Percentiles rank a stretch among this genome's conserved stretches.
Conservation (phyloP, 441 rosid genomes). For the Macaranga tanarius region DNA sequence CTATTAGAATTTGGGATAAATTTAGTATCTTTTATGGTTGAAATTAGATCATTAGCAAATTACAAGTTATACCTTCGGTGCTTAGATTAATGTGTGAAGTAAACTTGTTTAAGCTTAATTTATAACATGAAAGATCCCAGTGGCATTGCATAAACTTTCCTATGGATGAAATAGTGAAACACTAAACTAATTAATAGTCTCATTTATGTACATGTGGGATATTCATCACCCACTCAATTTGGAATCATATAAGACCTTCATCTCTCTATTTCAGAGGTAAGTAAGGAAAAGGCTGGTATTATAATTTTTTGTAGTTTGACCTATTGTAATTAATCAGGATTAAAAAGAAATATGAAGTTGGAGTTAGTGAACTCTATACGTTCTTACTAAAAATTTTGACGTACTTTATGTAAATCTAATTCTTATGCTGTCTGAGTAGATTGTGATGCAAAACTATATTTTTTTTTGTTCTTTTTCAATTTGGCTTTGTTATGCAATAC, state of each 20-base stretch:
- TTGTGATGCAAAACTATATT: not conserved
- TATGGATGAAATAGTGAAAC: not conserved
- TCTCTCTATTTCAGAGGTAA: conserved; percentile 67
- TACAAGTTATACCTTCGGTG: not conserved
- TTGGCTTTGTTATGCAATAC: conserved; percentile 48
- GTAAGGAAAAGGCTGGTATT: not conserved
- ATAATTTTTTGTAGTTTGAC: not conserved
- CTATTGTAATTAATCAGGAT: not conserved
- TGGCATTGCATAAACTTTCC: not conserved
- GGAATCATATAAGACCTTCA: conserved; percentile 59
- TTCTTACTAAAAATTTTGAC: not conserved
- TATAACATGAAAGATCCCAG: not conserved
- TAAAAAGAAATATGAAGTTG: not conserved
- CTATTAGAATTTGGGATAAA: not conserved
- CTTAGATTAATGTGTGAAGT: no score
- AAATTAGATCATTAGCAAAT: not conserved
- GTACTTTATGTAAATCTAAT: not conserved
- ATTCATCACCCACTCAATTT: conserved; percentile 72
- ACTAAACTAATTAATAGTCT: not conserved
- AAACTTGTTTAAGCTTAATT: no score
- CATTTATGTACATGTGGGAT: conserved; percentile 55
- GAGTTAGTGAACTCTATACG: not conserved
- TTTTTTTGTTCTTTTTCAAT: not conserved
- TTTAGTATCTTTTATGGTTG: not conserved
- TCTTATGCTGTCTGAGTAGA: not conserved